Evolutionary conservation across 768 basidiomycete species (phyloP).

Genomic region (Leucocoprinus leucothites): DNA sequence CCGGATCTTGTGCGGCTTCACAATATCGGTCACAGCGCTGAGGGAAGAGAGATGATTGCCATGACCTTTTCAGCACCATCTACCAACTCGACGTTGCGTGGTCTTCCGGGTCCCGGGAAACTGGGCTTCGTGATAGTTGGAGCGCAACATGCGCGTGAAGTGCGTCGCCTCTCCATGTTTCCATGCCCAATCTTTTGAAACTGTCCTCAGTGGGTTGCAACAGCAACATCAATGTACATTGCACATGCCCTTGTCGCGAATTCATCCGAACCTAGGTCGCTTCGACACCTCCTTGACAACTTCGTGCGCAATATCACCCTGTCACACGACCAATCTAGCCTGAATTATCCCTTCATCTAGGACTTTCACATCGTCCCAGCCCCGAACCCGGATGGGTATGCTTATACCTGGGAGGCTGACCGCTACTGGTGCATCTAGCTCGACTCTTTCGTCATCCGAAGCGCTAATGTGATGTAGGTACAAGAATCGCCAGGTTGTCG

Average conservation of each 20-base stretch:
- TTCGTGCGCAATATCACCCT: conserved; percentile 36
- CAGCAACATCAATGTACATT: conserved; percentile 68
- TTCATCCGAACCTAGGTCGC: conserved; percentile 40
- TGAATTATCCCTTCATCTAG: conserved; percentile 22
- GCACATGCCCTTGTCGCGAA: conserved; percentile 65
- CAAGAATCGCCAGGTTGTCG: conserved; percentile 64
- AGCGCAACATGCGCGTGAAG: conserved; percentile 77
- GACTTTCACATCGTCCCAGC: conserved; percentile 68
- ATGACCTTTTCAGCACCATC: conserved; percentile 42
- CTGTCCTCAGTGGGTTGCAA: conserved; percentile 71
- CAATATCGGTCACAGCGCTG: conserved; percentile 51
- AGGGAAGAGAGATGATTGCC: conserved; percentile 58
- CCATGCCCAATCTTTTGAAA: neutral
- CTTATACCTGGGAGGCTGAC: conserved; percentile 68
- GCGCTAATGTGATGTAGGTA: conserved; percentile 37
- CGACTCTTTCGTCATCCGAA: neutral
- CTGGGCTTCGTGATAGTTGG: conserved; percentile 66
- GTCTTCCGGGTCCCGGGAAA: conserved; percentile 22
- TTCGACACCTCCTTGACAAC: conserved; percentile 46
- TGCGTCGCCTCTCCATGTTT: conserved; percentile 26
- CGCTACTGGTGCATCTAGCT: conserved; percentile 49
- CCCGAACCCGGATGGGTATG: conserved; percentile 73
- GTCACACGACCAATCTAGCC: conserved; percentile 4
- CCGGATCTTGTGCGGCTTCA: conserved; percentile 46
- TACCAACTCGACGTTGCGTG: neutral